Base-by-base conservation (phyloP, 345 rosid genomes). In the Gossypium rotundifolium region DNA sequence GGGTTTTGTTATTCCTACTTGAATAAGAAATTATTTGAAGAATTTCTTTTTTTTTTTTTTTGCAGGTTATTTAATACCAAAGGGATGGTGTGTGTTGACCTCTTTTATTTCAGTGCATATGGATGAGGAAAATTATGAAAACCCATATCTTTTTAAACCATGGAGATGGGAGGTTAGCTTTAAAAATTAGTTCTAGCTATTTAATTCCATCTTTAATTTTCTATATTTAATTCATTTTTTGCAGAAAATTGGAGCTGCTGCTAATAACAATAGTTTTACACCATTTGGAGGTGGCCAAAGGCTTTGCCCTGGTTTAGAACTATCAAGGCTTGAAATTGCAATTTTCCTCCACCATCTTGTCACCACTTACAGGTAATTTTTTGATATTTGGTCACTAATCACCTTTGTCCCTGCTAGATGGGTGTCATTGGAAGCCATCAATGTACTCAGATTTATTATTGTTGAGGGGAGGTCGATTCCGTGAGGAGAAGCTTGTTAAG, bases 271-370 rank as follows among this genome's bases (percentile, higher is more conserved):
- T 38, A 82, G 81, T 84, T 95, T 87, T 74, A 93, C 99, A 29
- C 98, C 98, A 5, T 95, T 95, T 82, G 99, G 99, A 53, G 99
- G 99, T 14, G 99, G 99, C 11, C 99, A 93, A 53, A 87, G 99
- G 81, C 86, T 95, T 11, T 95, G 99, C 77, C 99, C 99, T 75
- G 99, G 99, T 55, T 67, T 89, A 65, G 99, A 95, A 69, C 83
- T 95, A 23, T 91, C 99, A 9, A 91, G 93, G 76, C 97, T 93
- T 3, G 98, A 95, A 83, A 84, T 93, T 55, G 80, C 98, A 17
- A 83, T 95, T 80, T 95, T 95, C 81, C 97, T 95, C 70, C 97
- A 95, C 84, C 96, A 91, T 54, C 88, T 95, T 27, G 88, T 93
- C 75, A 95, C 97, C 72, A 88, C 81, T 33, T 95, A 84, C 83